These are phyloP conservation scores for Xylaria nigripes DNA, from an alignment of 495 filamentous ascomycete genomes.

Conservation along the genomic window DNA sequence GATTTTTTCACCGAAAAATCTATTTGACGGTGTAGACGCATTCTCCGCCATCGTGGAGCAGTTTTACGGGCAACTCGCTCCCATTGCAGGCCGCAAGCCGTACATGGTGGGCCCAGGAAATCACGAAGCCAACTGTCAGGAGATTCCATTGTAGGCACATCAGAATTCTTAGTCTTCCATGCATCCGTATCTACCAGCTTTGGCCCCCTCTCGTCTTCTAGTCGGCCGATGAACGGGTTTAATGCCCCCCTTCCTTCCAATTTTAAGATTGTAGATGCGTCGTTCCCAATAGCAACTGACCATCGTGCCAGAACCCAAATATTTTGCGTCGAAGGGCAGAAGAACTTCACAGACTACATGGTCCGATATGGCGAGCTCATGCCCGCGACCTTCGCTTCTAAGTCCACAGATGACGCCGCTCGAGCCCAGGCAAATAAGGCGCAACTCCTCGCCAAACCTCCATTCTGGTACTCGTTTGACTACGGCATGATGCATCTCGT, in stretches of 20 bases:
- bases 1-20: constrained; percentile 33
- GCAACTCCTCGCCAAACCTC: constrained; percentile 42
- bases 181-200: too few species aligned
- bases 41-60: constrained; percentile 39
- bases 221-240: not conserved
- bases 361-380: constrained; percentile 47
- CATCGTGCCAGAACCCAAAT: constrained; percentile 20
- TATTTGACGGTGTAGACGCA: constrained; percentile 33
- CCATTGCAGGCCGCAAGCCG: constrained; percentile 34
- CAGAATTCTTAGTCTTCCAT: not conserved
- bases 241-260: too few species aligned
- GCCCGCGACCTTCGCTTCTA: constrained; percentile 41
- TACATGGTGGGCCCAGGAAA: constrained; percentile 41
- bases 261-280: not conserved
- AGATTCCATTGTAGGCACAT: constrained; percentile 24
- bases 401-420: constrained; percentile 35
- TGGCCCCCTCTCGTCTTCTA: not conserved
- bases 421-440: constrained; percentile 41
- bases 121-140: constrained; percentile 37
- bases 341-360: constrained; percentile 53
- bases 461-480: constrained; percentile 60
- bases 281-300: not conserved
- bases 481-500: constrained; percentile 52
- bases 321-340: constrained; percentile 49
- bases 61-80: constrained; percentile 37